These are phyloP conservation scores for Tricholoma matsutake DNA, from an alignment of 768 basidiomycete genomes.

Conservation along the genomic window DNA sequence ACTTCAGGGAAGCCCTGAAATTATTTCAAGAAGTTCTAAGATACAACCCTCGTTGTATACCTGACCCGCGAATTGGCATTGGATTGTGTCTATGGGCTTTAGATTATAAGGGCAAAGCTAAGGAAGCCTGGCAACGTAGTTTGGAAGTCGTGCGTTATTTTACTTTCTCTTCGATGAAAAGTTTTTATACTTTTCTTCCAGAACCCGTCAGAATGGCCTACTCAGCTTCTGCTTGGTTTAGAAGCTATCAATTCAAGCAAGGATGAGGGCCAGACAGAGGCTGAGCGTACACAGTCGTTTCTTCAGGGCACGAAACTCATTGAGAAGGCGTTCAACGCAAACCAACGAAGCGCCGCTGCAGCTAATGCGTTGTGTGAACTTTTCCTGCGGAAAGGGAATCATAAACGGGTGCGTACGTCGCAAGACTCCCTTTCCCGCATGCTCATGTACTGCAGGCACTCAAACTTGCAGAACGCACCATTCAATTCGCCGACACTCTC, in stretches of 20 bases:
- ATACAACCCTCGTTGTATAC: conserved; percentile 73
- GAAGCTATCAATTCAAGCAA: conserved; percentile 87
- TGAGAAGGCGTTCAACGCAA: conserved; percentile 77
- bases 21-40: conserved; percentile 83
- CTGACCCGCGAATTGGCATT: conserved; percentile 94
- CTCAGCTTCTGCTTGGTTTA: conserved; percentile 79
- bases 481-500: conserved; percentile 91
- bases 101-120: conserved; percentile 79
- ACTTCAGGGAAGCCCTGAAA: conserved; percentile 76
- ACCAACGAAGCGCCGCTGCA: conserved; percentile 75
- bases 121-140: conserved; percentile 87
- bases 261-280: conserved; percentile 56
- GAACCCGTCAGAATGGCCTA: conserved; percentile 79
- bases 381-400: conserved; percentile 68
- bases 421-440: neutral
- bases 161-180: neutral
- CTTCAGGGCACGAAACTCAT: conserved; percentile 65
- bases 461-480: conserved; percentile 90
- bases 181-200: conserved; percentile 23
- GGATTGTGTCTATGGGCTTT: conserved; percentile 92
- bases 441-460: conserved; percentile 51
- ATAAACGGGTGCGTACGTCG: conserved; percentile 47
- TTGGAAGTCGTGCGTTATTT: conserved; percentile 67
- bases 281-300: conserved; percentile 60
- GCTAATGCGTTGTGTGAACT: conserved; percentile 82